Evolutionary conservation across 805 yeast species (phyloP), one percentile per base, ranked within the genome.

Genomic region (Suhomyces sp.): DNA sequence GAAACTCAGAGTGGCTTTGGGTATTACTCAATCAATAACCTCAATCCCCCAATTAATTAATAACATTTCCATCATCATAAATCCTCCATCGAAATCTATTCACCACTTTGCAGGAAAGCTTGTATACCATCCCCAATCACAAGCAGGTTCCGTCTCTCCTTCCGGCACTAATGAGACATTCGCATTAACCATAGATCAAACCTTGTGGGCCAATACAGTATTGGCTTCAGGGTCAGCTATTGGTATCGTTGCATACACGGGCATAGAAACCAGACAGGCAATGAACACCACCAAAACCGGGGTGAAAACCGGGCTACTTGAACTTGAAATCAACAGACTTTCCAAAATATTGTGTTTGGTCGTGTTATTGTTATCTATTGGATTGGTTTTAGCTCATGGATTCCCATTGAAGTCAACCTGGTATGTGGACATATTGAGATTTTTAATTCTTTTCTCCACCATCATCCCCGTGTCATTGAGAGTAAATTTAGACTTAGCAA

Each of bases 121-220:
- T 15, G 67, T 78, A 2, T 70, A 72, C 40, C 80, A 78, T 34
- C 56, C 60, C 1, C 47, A 43, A 18, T 51, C 47, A 7, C 37
- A 41, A 3, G 46, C 44, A 3, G 58, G 53, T 23, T 40, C 51
- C 2, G 40, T 43, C 6, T 39, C 50, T 10, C 44, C 47, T n/a
- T 37, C 45, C 13, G 29, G 35, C 9, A 25, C 38, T 20, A 75
- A 74, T 26, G 72, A 76, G 18, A 70, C 80, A 1, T 65, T 74
- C 15, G 85, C 93, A 4, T 65, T 93, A 10, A 72, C 83, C 3
- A 79, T 93, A 7, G 99, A 93, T 58, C 90, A 91, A 53, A 88
- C 98, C 0, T 60, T 95, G 56, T 93, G 99, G 99, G 97, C 98
- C 10, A 93, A 93, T 56, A 93, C 99, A 0, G 97, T 95, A 1